Conservation (phyloP, 257 asterid genomes). For the Rauvolfia tetraphylla region DNA sequence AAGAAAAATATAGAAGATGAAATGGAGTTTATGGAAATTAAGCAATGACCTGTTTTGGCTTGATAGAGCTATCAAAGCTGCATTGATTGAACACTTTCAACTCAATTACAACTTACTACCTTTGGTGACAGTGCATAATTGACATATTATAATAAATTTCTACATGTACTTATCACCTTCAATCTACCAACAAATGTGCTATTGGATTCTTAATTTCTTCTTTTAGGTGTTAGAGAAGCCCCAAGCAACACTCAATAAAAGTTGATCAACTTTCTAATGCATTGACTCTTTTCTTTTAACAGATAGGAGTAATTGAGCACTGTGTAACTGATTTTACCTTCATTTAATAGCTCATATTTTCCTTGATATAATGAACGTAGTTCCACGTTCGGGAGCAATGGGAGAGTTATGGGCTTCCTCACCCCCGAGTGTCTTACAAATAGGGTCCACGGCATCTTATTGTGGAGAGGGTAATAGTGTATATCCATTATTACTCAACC, state of each 20-base stretch:
- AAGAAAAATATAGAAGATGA: too few species aligned
- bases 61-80: neutral
- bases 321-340: too few species aligned
- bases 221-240: too few species aligned
- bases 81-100: neutral
- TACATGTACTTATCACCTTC: neutral
- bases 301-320: too few species aligned
- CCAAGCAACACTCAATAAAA: too few species aligned
- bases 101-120: neutral
- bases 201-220: too few species aligned
- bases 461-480: neutral
- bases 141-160: too few species aligned
- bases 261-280: too few species aligned
- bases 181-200: neutral
- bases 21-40: too few species aligned
- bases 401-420: constrained; percentile 26
- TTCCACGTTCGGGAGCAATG: constrained; percentile 21
- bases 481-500: constrained; percentile 7
- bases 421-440: neutral
- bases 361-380: neutral
- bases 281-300: too few species aligned
- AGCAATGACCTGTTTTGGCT: neutral
- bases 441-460: constrained; percentile 5
- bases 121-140: neutral
- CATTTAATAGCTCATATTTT: neutral